Evolutionary conservation across 2,329 filamentous ascomycete genomes (phyloP), one percentile per base, ranked within the genome.

Genomic region (Albophoma yamanashiensis): DNA sequence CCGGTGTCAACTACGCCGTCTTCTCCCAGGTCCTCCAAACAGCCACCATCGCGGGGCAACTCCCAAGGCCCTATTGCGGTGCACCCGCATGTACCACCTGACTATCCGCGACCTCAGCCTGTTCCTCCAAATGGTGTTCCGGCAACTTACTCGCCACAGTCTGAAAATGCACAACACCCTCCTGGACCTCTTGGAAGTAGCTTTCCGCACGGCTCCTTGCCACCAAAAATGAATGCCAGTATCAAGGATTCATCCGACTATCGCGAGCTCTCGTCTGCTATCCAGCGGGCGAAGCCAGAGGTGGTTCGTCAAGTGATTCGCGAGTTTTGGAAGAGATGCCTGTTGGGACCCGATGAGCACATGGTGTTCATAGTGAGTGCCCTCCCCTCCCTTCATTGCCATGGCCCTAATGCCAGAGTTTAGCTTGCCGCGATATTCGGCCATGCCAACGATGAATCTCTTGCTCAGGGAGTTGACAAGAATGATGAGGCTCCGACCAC

Each of bases 311-410:
- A 78, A 53, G 74, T 75, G 0, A 64, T 83, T 14, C 74, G 81
- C 31, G 80, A 82, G 62, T 74, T 78, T 59, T 82, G 79, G 78
- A 71, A 80, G 50, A 81, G 78, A 63, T 76, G 76, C 22, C 62
- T 83, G 2, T 59, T 78, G 4, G 81, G 81, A 12, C 80, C 78
- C 4, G 77, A 81, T 14, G 83, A 80, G 60, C 81, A 84, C 62
- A 71, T 76, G 50, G 74, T 76, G 2, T 84, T 84, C 62, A 60
- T 83, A 58, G 80, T 84, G 68, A 73, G 80, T 39, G 36, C 22
- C 25, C 14, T 8, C 7, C 7, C 39, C 52, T 27, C 15, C 25
- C 36, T 22, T 25, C 27, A 43, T 25, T 47, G 15, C 15, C 17
- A 4, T 27, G 27, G 25, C 39, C 34, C 71, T 75, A 61, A 75